Percentiles rank a stretch among this genome's conserved stretches.
These are phyloP conservation scores for Trichoderma arundinaceum DNA, from an alignment of 2,329 filamentous ascomycete species.

Conservation along the genomic window DNA sequence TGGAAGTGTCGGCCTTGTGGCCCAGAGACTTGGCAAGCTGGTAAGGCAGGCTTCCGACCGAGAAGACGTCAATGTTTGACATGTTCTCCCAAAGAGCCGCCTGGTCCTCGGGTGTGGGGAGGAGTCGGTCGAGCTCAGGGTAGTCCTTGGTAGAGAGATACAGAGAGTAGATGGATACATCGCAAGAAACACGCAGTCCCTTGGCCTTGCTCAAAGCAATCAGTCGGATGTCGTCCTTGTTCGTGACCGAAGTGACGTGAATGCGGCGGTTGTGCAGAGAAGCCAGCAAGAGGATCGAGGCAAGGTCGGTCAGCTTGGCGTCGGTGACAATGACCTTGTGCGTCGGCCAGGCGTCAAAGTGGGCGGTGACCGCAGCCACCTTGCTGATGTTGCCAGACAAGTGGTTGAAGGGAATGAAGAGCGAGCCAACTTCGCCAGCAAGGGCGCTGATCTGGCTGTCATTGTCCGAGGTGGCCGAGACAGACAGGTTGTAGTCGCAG, in stretches of 20 bases:
- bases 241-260: constrained; percentile 81
- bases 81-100: constrained; percentile 76
- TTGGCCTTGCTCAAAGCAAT: constrained; percentile 81
- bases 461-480: constrained; percentile 34
- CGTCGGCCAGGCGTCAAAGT: constrained; percentile 78
- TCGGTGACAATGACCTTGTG: constrained; percentile 83
- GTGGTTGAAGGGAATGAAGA: constrained; percentile 84
- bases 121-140: constrained; percentile 64
- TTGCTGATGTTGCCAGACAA: constrained; percentile 83
- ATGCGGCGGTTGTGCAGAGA: constrained; percentile 79
- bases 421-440: constrained; percentile 74
- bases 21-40: constrained; percentile 68
- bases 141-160: constrained; percentile 76
- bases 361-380: constrained; percentile 77
- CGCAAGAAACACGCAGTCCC: constrained; percentile 81
- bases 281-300: constrained; percentile 78
- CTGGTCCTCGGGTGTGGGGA: constrained; percentile 73
- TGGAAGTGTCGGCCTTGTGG: constrained; percentile 60
- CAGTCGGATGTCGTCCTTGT: constrained; percentile 75
- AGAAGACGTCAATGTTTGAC: constrained; percentile 77
- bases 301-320: constrained; percentile 78
- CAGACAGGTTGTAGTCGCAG: constrained; percentile 71
- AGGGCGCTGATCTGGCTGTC: constrained; percentile 74
- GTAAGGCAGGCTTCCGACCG: constrained; percentile 77
- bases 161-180: constrained; percentile 79